Evolutionary conservation across 2,329 filamentous ascomycete genomes (phyloP).

Genomic region (Penicillium janthinellum): DNA sequence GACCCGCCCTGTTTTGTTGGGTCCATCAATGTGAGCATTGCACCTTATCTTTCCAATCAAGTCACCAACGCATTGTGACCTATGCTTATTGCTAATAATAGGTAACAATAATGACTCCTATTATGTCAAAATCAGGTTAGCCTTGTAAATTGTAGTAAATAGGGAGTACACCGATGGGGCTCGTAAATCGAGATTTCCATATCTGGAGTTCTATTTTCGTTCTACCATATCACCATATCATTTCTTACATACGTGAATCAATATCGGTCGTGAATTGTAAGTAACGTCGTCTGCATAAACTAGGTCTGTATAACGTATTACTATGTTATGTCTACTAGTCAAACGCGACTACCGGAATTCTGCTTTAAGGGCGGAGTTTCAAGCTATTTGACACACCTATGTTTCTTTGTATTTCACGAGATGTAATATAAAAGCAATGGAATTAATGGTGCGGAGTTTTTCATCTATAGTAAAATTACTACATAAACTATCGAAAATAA

Average conservation of each 20-base stretch:
- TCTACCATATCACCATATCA: not conserved
- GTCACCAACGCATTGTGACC: not conserved
- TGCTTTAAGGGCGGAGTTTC: not conserved
- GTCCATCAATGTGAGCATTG: not conserved
- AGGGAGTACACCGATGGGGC: not conserved
- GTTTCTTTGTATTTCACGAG: not conserved
- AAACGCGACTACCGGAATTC: not conserved
- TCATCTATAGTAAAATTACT: not conserved
- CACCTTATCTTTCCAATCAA: conserved; percentile 1
- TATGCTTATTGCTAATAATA: not conserved
- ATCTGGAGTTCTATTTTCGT: not conserved
- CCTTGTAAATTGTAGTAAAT: not conserved
- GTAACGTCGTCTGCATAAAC: too few relatives aligned
- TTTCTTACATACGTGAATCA: not conserved
- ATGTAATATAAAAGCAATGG: not conserved
- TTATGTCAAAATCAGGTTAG: not conserved
- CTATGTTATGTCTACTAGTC: not conserved
- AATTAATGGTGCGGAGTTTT: not conserved
- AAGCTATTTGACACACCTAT: not conserved
- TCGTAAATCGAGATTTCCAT: not conserved
- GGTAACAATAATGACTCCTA: not conserved
- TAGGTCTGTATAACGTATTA: not conserved
- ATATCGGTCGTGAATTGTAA: not conserved
- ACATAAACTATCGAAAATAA: not conserved
- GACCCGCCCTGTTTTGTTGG: not conserved